Base-by-base conservation (phyloP, 2,329 filamentous ascomycete species). In the Parascedosporium putredinis region DNA sequence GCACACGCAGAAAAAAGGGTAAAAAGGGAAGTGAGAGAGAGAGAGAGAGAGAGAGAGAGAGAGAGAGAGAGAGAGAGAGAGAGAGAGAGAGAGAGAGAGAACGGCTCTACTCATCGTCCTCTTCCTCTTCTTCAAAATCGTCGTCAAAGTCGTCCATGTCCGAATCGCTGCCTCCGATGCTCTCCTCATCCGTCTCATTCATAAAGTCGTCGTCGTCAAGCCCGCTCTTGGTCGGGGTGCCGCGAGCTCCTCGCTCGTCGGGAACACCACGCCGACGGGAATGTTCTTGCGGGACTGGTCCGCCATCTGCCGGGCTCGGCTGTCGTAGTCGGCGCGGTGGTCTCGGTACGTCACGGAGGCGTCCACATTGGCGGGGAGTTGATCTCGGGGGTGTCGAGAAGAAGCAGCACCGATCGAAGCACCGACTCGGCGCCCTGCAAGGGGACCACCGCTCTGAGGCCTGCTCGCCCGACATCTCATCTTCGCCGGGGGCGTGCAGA, bases 311-410 rank as follows among this genome's bases (percentile, higher is more conserved):
- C 69, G 74, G 2, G 91, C 88, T 58, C 75, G 76, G 40, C 71
- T 67, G 60, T 88, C 81, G 72, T 95, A 98, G 27, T 72, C 66
- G 1, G 73, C 70, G 0, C 81, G 80, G 27, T 83, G 68, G 57
- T 90, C 88, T 53, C 91, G 83, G 60, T 94, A 84, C 72, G 89
- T 78, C 22, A 96, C 84, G 51, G 88, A 81, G 2, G 93, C 91
- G 58, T 97, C 91, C 50, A 97, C 90, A 63, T 97, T 97, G 55
- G 91, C 93, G 0, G 93, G 88, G 89, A 95, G 58, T 83, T 88
- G 59, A 94, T 88, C 66, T 98, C 91, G 12, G 91, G 88, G 59
- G 95, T 88, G 63, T 97, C 93, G 50, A 98, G 81, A 2, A 98
- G 79, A 5, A 93, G 84, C 6, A 97, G 78, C 16, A 97, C 87